Percentiles rank a stretch among this genome's conserved stretches.
phyloP scores from a whole-genome alignment of 2,329 filamentous ascomycete genomes.

The Ophiocordyceps sinensis region DNA sequence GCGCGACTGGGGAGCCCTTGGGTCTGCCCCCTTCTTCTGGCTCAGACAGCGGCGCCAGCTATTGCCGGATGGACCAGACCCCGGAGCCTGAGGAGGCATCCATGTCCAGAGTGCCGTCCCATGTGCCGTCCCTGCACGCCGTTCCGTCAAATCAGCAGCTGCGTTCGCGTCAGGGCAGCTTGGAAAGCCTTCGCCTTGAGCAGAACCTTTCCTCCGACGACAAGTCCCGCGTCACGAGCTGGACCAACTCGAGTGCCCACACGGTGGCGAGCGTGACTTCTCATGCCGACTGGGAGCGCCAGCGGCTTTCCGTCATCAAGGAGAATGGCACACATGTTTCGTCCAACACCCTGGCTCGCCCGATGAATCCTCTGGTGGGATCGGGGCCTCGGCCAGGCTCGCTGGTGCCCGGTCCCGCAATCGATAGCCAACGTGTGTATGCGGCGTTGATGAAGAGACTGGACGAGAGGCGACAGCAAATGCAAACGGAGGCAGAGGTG shows the following conservation, averaged over 20 bases:
- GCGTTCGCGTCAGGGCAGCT: conserved; percentile 38
- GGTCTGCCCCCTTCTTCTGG: conserved; percentile 5
- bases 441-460: conserved; percentile 48
- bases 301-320: conserved; percentile 50
- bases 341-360: conserved; percentile 20
- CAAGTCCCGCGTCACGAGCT: conserved; percentile 56
- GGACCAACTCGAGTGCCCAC: conserved; percentile 49
- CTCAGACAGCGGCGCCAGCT: conserved; percentile 15
- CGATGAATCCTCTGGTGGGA: background rate
- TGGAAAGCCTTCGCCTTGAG: conserved; percentile 32
- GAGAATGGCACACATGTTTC: conserved; percentile 31
- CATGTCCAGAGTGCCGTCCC: conserved; percentile 32
- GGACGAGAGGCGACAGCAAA: conserved; percentile 19
- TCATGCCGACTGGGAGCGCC: conserved; percentile 30
- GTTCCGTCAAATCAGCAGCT: conserved; percentile 30
- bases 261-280: conserved; percentile 31
- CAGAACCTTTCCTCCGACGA: conserved; percentile 28
- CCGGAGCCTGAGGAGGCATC: conserved; percentile 24
- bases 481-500: background rate
- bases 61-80: conserved; percentile 17
- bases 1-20: conserved; percentile 1
- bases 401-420: conserved; percentile 5
- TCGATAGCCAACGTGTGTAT: conserved; percentile 46
- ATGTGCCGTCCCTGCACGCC: conserved; percentile 34
- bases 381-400: background rate